phyloP scores from a whole-genome alignment of 306 rosid genomes.

The Quercus alba region DNA sequence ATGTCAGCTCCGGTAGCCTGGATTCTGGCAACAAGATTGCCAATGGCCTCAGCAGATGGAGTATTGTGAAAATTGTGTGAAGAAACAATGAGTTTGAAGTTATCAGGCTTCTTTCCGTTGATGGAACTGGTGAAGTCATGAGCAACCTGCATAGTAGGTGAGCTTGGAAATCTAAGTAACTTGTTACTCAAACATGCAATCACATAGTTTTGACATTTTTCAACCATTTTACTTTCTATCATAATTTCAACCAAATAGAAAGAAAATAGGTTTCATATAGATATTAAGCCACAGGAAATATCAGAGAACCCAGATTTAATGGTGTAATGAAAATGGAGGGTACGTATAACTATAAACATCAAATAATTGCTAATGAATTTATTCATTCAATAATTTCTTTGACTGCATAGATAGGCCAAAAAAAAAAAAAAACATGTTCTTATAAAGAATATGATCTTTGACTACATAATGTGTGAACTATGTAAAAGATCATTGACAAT shows the following conservation, averaged over 20 bases:
- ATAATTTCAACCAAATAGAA: not conserved
- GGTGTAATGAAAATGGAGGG: no score
- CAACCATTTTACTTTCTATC: not conserved
- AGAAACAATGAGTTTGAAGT: slow-evolving; percentile 44
- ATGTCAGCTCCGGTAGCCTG: slow-evolving; percentile 46
- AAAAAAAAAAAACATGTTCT: no score
- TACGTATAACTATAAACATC: no score
- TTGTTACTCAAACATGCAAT: not conserved
- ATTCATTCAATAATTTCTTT: not conserved
- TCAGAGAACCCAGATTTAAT: no score
- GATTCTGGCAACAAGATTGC: slow-evolving; percentile 39
- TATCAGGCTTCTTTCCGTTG: slow-evolving; percentile 30
- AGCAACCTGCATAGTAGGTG: slow-evolving; percentile 27
- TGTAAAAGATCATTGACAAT: no score
- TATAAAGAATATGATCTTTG: no score
- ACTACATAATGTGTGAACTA: no score
- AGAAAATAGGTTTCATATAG: not conserved
- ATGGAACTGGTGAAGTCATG: slow-evolving; percentile 36
- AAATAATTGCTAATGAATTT: not conserved
- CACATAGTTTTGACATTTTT: not conserved
- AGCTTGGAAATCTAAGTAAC: not conserved
- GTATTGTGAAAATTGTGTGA: slow-evolving; percentile 43
- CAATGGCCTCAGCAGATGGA: slow-evolving; percentile 40
- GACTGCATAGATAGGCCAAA: not conserved
- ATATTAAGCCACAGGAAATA: no score